phyloP scores from a whole-genome alignment of 164 flowering plant species.

The Tetrastigma voinierianum region DNA sequence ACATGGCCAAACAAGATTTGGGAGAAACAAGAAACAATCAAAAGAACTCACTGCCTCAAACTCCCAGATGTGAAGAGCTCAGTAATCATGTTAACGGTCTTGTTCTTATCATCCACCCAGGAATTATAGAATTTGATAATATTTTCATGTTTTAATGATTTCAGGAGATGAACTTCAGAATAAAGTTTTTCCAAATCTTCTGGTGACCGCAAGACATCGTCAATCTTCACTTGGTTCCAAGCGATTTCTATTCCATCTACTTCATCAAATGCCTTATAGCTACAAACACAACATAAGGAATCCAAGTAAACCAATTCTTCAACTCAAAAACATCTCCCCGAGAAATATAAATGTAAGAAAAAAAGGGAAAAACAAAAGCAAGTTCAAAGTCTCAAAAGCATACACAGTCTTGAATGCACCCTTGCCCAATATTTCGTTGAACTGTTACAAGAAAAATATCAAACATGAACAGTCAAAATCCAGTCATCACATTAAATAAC shows the following conservation, averaged over 20 bases:
- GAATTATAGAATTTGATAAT: constrained; percentile 44
- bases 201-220: constrained; percentile 27
- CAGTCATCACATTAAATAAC: not conserved
- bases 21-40: not conserved
- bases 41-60: constrained; percentile 39
- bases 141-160: constrained; percentile 42
- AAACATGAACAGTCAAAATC: not conserved
- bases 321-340: not conserved
- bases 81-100: constrained; percentile 53
- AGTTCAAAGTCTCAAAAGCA: constrained; percentile 10
- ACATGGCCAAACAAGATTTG: not conserved
- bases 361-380: not conserved
- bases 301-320: not conserved
- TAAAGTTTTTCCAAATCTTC: constrained; percentile 34
- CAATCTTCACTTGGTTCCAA: constrained; percentile 49
- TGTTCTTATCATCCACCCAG: constrained; percentile 53
- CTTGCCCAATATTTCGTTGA: constrained; percentile 37
- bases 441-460: constrained; percentile 23
- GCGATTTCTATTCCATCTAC: constrained; percentile 56
- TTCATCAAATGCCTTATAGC: constrained; percentile 54
- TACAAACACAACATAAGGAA: constrained; percentile 11
- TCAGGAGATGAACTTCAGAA: constrained; percentile 43
- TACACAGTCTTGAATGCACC: constrained; percentile 60
- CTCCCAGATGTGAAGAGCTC: constrained; percentile 61
- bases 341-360: not conserved